Conservation (phyloP, 2,329 filamentous ascomycete genomes). For the Calonectria leucothoes region DNA sequence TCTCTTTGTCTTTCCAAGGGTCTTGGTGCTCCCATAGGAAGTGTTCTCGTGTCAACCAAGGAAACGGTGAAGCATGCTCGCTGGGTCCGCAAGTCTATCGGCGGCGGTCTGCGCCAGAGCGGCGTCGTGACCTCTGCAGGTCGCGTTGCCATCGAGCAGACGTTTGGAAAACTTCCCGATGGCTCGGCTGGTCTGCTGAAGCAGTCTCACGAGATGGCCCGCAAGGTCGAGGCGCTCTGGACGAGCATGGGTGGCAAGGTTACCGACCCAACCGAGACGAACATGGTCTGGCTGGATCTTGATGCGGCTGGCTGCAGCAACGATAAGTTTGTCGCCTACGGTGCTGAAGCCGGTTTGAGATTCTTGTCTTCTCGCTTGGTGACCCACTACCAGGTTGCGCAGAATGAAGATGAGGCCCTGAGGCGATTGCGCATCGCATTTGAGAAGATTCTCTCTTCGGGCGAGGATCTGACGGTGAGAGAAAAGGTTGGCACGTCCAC, state of each 20-base stretch:
- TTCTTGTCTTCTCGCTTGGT: slow-evolving; percentile 56
- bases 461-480: slow-evolving; percentile 14
- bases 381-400: slow-evolving; percentile 71
- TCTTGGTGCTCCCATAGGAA: slow-evolving; percentile 83
- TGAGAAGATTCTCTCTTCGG: slow-evolving; percentile 43
- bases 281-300: slow-evolving; percentile 90
- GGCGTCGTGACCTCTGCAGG: slow-evolving; percentile 80
- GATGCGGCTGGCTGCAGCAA: slow-evolving; percentile 63
- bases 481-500: slow-evolving; percentile 39
- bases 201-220: slow-evolving; percentile 71
- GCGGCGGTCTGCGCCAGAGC: slow-evolving; percentile 79
- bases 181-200: slow-evolving; percentile 67
- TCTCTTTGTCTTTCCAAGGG: slow-evolving; percentile 87
- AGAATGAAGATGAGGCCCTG: slow-evolving; percentile 70
- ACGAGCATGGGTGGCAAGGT: slow-evolving; percentile 75
- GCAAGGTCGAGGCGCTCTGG: slow-evolving; percentile 77
- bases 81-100: slow-evolving; percentile 74
- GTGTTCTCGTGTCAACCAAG: slow-evolving; percentile 71
- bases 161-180: slow-evolving; percentile 51
- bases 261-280: slow-evolving; percentile 81
- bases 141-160: slow-evolving; percentile 70
- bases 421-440: slow-evolving; percentile 68
- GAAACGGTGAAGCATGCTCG: slow-evolving; percentile 52
- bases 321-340: slow-evolving; percentile 53
- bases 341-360: slow-evolving; percentile 55